These are phyloP conservation scores for Dactylellina leptospora DNA, from an alignment of 2,329 filamentous ascomycete species.

Conservation along the genomic window DNA sequence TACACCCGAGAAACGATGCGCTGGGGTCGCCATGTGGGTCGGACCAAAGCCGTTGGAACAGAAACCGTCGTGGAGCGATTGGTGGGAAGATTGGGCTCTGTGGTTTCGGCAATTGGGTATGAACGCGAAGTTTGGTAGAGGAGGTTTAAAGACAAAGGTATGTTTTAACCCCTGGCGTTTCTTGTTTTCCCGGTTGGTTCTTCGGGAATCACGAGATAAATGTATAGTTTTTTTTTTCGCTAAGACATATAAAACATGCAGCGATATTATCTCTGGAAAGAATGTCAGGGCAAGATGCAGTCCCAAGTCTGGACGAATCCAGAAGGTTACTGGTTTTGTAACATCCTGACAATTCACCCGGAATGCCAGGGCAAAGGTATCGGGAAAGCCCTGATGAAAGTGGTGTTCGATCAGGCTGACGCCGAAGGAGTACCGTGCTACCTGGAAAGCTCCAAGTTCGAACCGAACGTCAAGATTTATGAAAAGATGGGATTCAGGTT, in stretches of 20 bases:
- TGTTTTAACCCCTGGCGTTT: conserved; percentile 32
- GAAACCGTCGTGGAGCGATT: conserved; percentile 69
- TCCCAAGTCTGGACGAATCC: conserved; percentile 71
- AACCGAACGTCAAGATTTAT: conserved; percentile 76
- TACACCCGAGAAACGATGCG: conserved; percentile 64
- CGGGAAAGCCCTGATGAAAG: conserved; percentile 71
- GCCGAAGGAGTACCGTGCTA: conserved; percentile 72
- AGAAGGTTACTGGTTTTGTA: conserved; percentile 77
- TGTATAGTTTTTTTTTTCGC: background rate
- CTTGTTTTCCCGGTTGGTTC: conserved; percentile 26
- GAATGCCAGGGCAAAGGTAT: conserved; percentile 73
- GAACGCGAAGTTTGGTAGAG: conserved; percentile 74
- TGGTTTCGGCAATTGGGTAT: conserved; percentile 73
- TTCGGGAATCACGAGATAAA: background rate
- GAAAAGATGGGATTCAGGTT: conserved; percentile 74
- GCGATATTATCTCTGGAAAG: conserved; percentile 79
- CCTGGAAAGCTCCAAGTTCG: conserved; percentile 73
- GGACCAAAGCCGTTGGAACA: conserved; percentile 65
- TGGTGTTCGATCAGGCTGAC: conserved; percentile 72
- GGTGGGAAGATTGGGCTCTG: conserved; percentile 72
- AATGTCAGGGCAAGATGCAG: conserved; percentile 70
- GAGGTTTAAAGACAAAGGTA: conserved; percentile 71
- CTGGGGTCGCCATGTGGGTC: conserved; percentile 78
- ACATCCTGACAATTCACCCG: conserved; percentile 75
- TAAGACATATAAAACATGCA: conserved; percentile 54